These are phyloP conservation scores for Chaetomiaceae sp. DNA, from an alignment of 2,329 filamentous ascomycete genomes.

Conservation along the genomic window DNA sequence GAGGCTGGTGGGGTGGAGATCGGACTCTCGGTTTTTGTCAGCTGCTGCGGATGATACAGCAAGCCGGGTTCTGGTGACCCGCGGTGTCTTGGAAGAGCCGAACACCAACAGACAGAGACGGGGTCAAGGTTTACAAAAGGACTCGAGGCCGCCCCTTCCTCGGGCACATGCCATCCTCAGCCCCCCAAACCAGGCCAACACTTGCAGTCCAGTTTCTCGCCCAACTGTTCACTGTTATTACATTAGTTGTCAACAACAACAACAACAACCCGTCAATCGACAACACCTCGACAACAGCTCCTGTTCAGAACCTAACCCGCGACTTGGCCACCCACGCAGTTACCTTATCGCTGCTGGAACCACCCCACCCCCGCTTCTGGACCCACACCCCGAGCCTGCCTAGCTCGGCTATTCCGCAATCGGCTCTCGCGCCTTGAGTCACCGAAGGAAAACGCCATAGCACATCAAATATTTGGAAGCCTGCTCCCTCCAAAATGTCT, in stretches of 20 bases:
- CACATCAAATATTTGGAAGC: constrained; percentile 22
- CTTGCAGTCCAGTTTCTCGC: neutral
- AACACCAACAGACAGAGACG: constrained; percentile 26
- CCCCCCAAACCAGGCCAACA: constrained; percentile 10
- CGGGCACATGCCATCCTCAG: constrained; percentile 14
- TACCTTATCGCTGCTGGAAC: neutral
- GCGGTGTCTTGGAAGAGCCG: constrained; percentile 23
- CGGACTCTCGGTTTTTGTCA: constrained; percentile 28
- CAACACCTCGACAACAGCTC: too few relatives aligned
- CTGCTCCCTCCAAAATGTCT: constrained; percentile 22
- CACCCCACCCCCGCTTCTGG: constrained; percentile 15
- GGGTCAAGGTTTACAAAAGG: constrained; percentile 26
- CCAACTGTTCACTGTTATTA: neutral
- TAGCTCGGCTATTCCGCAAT: constrained; percentile 22
- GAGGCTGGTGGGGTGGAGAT: constrained; percentile 11
- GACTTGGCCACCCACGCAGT: too few relatives aligned
- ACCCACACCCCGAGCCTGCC: constrained; percentile 17
- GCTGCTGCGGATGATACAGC: constrained; percentile 27
- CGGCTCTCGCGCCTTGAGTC: constrained; percentile 26
- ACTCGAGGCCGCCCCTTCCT: constrained; percentile 18
- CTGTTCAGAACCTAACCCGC: neutral
- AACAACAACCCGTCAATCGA: neutral
- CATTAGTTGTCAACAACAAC: neutral
- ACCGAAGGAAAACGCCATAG: constrained; percentile 23
- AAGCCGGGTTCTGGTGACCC: constrained; percentile 26